Percentiles rank a stretch among this genome's conserved stretches.
Evolutionary conservation across 1,284 basidiomycete species (phyloP).

Genomic region (Fomitiporia mediterranea): DNA sequence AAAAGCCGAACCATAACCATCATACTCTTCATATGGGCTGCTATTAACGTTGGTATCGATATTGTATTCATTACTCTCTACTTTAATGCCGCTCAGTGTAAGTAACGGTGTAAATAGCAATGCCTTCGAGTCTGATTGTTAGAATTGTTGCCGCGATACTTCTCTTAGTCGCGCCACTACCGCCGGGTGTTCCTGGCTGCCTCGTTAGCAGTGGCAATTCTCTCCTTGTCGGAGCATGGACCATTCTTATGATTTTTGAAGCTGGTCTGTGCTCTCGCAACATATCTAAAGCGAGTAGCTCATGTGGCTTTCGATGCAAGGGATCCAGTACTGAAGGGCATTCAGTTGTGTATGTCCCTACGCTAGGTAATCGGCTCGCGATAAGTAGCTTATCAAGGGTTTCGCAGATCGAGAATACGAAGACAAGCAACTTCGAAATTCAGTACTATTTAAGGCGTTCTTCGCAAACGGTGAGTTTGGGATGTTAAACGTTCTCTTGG

Average conservation of each 20-base stretch:
- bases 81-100: not conserved
- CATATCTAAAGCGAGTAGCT: no score
- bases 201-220: not conserved
- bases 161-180: not conserved
- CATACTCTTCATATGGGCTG: not conserved
- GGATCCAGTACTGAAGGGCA: no score
- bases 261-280: not conserved
- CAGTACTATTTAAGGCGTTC: no score
- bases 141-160: not conserved
- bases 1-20: not conserved
- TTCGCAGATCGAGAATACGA: no score
- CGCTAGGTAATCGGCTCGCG: no score
- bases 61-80: not conserved
- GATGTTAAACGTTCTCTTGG: no score
- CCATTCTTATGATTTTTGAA: constrained; percentile 3
- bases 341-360: no score
- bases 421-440: no score
- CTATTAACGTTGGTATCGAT: not conserved
- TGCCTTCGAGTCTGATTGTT: no score
- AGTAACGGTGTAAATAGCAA: no score
- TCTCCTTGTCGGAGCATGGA: not conserved
- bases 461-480: no score
- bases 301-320: not conserved
- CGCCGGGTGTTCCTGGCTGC: not conserved
- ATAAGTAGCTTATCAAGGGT: no score